These are phyloP conservation scores for Penicillium dipodomyicola DNA, from an alignment of 495 filamentous ascomycete species.

Conservation along the genomic window DNA sequence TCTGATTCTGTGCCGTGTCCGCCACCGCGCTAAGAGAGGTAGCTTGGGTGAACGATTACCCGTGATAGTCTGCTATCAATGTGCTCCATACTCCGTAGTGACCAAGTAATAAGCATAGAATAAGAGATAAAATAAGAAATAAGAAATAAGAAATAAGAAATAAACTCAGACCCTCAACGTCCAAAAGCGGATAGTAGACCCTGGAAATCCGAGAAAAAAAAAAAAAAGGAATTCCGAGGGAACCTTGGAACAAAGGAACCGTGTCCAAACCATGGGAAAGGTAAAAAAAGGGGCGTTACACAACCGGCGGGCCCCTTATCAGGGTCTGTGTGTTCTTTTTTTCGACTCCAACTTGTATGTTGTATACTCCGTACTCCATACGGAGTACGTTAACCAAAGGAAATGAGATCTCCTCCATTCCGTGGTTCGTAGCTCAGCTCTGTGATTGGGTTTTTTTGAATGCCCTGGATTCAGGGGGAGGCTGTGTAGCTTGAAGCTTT, in stretches of 20 bases:
- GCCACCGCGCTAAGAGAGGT: conserved; percentile 4
- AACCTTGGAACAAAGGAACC: background rate
- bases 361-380: background rate
- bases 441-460: conserved; percentile 12
- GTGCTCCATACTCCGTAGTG: too few species aligned
- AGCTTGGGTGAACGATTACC: background rate
- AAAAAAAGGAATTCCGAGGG: conserved; percentile 3
- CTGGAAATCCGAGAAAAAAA: conserved; percentile 19
- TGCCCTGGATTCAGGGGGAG: conserved; percentile 30
- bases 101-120: conserved; percentile 2
- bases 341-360: background rate
- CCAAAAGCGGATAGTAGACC: conserved; percentile 22
- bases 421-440: conserved; percentile 5
- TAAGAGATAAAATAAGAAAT: too few species aligned
- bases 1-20: conserved; percentile 18
- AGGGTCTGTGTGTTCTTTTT: conserved; percentile 20
- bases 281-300: conserved; percentile 9
- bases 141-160: conserved; percentile 6
- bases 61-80: background rate
- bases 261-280: background rate
- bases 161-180: conserved; percentile 17
- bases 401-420: conserved; percentile 21
- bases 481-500: conserved; percentile 23
- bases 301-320: conserved; percentile 3
- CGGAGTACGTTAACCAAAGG: background rate